Base-by-base conservation (phyloP, 495 filamentous ascomycete species). In the Trypethelium eluteriae region DNA sequence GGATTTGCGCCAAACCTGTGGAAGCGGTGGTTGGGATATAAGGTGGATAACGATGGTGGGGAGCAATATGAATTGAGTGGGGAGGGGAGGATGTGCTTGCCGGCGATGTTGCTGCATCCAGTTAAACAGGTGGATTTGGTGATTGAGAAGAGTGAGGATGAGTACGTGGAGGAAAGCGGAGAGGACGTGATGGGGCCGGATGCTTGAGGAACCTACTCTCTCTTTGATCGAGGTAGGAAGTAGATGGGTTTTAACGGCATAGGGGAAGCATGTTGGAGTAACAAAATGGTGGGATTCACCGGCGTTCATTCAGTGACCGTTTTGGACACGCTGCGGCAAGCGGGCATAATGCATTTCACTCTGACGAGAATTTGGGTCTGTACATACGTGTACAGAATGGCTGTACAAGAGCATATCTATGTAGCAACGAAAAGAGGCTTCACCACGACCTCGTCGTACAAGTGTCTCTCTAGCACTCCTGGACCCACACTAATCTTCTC, bases 51-150 rank as follows among this genome's bases (percentile, higher is more conserved):
- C 64, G 89, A 91, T 67, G 92, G 92, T 0, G 92, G 92, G 5
- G 92, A 96, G 76, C 83, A 90, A 75, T 88, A 87, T 70, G 91
- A 94, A 78, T 69, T 87, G 68, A 73, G 39, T 78, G 84, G 83
- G n/a, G 76, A 65, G 79, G 86, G 71, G 67, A 76, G 76, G 79
- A 81, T 78, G 76, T 78, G 77, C 72, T 63, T 78, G 71, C 83
- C 66, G 74, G 81, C 62, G 59, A 73, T 69, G 79, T 75, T 98
- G 63, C 75, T 98, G 72, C 94, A 98, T 83, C 94, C 94, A 0
- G 85, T 98, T 50, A 98, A 98, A 81, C 85, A 85, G 61, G 86
- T 95, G 11, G 85, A 89, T 63, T 76, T 96, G 76, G 84, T 92
- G 4, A 85, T 90, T 49, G 90, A 92, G 70, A 76, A 77, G 53